phyloP scores from a whole-genome alignment of 1,284 basidiomycete species.

The Wolfiporia cocos region DNA sequence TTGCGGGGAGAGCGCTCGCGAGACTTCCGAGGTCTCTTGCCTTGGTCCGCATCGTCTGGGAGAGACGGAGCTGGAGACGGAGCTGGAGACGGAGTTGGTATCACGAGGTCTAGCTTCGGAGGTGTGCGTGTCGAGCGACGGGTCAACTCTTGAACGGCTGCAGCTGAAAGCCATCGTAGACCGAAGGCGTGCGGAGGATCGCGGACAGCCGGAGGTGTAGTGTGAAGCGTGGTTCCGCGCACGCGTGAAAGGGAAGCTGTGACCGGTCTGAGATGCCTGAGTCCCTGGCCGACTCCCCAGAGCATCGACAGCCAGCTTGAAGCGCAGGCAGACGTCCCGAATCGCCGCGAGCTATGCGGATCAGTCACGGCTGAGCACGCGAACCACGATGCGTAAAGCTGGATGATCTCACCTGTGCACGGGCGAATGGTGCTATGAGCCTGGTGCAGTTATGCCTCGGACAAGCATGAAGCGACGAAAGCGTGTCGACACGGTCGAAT shows the following conservation, averaged over 20 bases:
- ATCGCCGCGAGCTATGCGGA: slow-evolving; percentile 18
- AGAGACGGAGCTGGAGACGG: too few relatives aligned
- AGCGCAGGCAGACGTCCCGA: slow-evolving; percentile 28
- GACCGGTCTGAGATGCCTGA: too few relatives aligned
- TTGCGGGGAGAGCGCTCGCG: too few relatives aligned
- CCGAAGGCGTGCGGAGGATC: too few relatives aligned
- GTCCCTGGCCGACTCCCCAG: slow-evolving; percentile 49
- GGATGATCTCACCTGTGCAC: slow-evolving; percentile 14
- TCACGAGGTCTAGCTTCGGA: too few relatives aligned
- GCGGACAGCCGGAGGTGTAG: too few relatives aligned
- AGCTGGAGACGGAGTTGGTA: too few relatives aligned
- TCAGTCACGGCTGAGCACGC: background rate
- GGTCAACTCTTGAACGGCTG: slow-evolving; percentile 14
- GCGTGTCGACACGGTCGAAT: background rate
- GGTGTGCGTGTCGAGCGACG: too few relatives aligned
- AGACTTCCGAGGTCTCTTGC: too few relatives aligned
- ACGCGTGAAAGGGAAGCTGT: too few relatives aligned
- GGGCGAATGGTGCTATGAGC: slow-evolving; percentile 14
- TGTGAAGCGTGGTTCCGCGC: too few relatives aligned
- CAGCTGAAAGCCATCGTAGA: slow-evolving; percentile 14
- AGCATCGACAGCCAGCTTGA: slow-evolving; percentile 64
- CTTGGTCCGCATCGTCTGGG: too few relatives aligned
- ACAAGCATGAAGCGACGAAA: slow-evolving; percentile 1
- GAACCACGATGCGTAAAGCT: background rate
- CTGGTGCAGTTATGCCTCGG: slow-evolving; percentile 1